Evolutionary conservation across 441 rosid species (phyloP), one percentile per base, ranked within the genome.

Genomic region (Biscutella laevigata): DNA sequence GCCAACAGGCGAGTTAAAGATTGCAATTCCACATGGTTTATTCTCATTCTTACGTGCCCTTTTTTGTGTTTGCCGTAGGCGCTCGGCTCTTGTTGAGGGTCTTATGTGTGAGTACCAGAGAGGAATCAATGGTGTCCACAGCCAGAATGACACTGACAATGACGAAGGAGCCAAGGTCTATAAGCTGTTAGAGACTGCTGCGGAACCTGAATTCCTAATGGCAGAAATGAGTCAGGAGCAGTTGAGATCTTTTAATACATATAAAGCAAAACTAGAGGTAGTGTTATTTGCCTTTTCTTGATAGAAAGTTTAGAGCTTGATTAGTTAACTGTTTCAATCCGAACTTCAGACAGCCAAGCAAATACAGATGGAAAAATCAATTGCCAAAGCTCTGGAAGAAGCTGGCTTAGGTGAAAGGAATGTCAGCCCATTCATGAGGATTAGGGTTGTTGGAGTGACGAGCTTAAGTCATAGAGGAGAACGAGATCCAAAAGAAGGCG

Each of bases 171-270:
- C 97, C 13, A 78, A 76, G 74, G 64, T 88, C 60, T 70, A 64
- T 34, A 82, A 77, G 50, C 59, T 88, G 44, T 86, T 92, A 20
- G 95, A 92, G 78, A 67, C 76, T 40, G 76, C 90, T 34, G 85
- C 92, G 36, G 99, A 88, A 72, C 96, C 97, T 53, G 99, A 94
- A 77, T 64, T 88, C 48, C 36, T 94, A 48, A 81, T 88, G 99
- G 99, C 96, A 43, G 95, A 79, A 68, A 94, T 94, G 99, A 88
- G 83, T 64, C 62, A 77, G 12, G 90, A 84, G 74, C 99, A 88
- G 56, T 74, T 86, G 54, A 71, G 62, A 76, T 78, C 88, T 51
- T 80, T 82, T 68, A 66, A 81, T 26, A 61, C 73, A 59, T 88
- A 82, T 71, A 86, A 76, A 73, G 71, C 80, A 57, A 88, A 81